These are phyloP conservation scores for Vigna nakashimae DNA, from an alignment of 306 rosid genomes.

Conservation along the genomic window DNA sequence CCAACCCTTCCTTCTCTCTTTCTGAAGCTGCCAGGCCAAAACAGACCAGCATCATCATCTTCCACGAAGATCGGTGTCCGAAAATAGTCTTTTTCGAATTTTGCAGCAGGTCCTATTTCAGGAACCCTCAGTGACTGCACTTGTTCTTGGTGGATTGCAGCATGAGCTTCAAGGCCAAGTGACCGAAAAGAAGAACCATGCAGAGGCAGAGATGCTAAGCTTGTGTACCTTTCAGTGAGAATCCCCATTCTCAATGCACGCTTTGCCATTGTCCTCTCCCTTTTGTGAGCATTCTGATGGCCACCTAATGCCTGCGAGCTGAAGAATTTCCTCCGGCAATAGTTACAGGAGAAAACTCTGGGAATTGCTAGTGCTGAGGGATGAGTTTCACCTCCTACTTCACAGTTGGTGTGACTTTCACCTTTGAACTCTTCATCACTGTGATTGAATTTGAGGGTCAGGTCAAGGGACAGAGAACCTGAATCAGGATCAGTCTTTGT, in stretches of 20 bases:
- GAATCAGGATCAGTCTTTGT: conserved; percentile 52
- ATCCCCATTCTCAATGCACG: conserved; percentile 83
- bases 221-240: conserved; percentile 66
- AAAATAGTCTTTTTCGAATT: conserved; percentile 60
- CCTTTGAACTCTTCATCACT: conserved; percentile 54
- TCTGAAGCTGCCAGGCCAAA: conserved; percentile 94
- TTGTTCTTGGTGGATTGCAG: conserved; percentile 66
- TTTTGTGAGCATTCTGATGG: conserved; percentile 91
- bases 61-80: conserved; percentile 62
- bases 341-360: conserved; percentile 87
- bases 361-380: conserved; percentile 50
- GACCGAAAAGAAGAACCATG: conserved; percentile 77
- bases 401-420: conserved; percentile 51
- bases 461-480: conserved; percentile 59
- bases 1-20: conserved; percentile 53
- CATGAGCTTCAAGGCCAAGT: conserved; percentile 78
- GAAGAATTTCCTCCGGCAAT: conserved; percentile 82
- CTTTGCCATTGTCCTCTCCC: conserved; percentile 93
- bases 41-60: conserved; percentile 62
- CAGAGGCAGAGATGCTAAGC: conserved; percentile 85
- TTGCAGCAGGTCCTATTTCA: conserved; percentile 57
- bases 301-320: conserved; percentile 97
- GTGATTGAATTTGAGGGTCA: conserved; percentile 64
- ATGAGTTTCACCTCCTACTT: conserved; percentile 47
- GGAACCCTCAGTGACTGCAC: conserved; percentile 51